Evolutionary conservation across 2,329 filamentous ascomycete genomes (phyloP), one percentile per base, ranked within the genome.

Genomic region (Colletotrichum cuscutae): DNA sequence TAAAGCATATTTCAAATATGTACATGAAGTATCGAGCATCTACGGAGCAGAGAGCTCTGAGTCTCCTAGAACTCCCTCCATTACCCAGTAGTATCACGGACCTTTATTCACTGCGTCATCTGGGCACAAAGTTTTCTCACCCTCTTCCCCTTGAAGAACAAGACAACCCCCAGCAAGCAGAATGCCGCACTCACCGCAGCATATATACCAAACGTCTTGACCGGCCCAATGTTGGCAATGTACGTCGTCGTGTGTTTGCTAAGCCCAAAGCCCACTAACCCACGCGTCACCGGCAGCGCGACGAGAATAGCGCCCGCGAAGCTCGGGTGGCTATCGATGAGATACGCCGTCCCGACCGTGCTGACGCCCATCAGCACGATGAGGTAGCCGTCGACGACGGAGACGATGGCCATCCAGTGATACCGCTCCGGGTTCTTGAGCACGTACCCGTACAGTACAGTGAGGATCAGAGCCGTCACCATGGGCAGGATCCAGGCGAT

Each of bases 141-240:
- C 13, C 24, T 46, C 65, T 72, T 72, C 5, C 64, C 69, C 2
- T 28, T 68, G 24, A 72, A 73, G 28, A 61, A 74, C 11, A 74
- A 11, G 1, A 65, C 12, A 12, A 74, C 30, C 3, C 68, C 72
- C 6, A 72, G 28, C 8, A 74, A 56, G 19, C 68, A 66, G 13
- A 72, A 65, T 9, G 59, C 64, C 30, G 69, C 60, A 58, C 68
- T 71, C 9, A 72, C 54, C 26, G 63, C 64, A 15, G 68, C 64
- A 28, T 72, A 74, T n/a, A 74, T 68, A 13, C 63, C 65, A 30
- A 72, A 74, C 2, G 72, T 74, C 19, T 32, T 52, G 37, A 68
- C 65, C 13, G 65, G 57, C 12, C 72, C 72, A 35, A 74, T 60
- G 60, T 64, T 68, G 32, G 58, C 46, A n/a, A 74, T 83, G 22